These are phyloP conservation scores for Hygrocybe coccinea DNA, from an alignment of 768 basidiomycete species.

Conservation along the genomic window DNA sequence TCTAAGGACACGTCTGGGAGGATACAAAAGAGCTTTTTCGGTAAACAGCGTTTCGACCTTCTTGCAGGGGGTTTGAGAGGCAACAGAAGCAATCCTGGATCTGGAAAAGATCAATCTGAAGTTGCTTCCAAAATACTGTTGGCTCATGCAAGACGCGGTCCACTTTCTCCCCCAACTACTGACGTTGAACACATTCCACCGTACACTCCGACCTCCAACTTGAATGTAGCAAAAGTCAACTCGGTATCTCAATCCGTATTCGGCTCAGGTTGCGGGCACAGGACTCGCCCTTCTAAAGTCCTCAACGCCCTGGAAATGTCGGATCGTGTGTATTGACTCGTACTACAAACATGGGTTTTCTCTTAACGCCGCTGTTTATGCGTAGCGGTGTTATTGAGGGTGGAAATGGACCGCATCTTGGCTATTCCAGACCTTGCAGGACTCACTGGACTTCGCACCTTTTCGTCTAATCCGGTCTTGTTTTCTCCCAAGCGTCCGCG, in stretches of 20 bases:
- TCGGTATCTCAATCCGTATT: not conserved
- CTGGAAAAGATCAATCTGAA: not conserved
- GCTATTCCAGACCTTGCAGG: conserved; percentile 43
- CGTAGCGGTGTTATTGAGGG: conserved; percentile 34
- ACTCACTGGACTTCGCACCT: conserved; percentile 18
- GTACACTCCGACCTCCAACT: not conserved
- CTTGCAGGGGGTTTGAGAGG: conserved; percentile 37
- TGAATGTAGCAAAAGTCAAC: too few species aligned
- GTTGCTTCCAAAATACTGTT: conserved; percentile 22
- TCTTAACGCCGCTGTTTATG: not conserved
- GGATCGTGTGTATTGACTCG: conserved; percentile 36
- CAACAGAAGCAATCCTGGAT: conserved; percentile 2
- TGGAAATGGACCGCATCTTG: conserved; percentile 39
- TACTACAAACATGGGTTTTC: not conserved
- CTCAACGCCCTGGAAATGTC: conserved; percentile 39
- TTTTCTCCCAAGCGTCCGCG: not conserved
- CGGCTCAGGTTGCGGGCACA: conserved; percentile 4
- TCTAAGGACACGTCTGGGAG: conserved; percentile 52
- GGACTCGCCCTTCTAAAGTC: conserved; percentile 30
- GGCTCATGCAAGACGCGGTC: conserved; percentile 25
- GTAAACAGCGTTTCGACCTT: conserved; percentile 53
- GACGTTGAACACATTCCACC: conserved; percentile 10
- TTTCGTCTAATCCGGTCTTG: not conserved
- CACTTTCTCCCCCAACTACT: not conserved
- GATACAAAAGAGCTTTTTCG: conserved; percentile 56